Evolutionary conservation across 2,329 filamentous ascomycete species (phyloP).

Genomic region (Penicillium glabrum): DNA sequence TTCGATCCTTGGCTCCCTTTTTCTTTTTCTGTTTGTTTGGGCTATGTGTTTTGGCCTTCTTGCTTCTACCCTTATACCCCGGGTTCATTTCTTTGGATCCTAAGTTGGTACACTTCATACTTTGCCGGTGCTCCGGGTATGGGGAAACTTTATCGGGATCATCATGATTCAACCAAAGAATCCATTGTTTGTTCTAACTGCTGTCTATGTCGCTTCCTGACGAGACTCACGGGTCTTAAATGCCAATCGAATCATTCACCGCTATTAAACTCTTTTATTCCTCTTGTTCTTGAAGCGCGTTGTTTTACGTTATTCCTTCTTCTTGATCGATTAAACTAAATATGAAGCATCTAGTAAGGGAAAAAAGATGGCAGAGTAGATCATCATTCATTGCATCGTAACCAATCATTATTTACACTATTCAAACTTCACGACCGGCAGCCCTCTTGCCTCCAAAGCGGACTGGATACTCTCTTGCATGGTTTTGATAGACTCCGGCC

Average conservation of each 20-base stretch:
- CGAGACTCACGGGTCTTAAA: no score
- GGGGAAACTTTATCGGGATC: no score
- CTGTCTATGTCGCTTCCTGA: no score
- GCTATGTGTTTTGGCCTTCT: no score
- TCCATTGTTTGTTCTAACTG: no score
- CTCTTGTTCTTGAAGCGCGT: neutral
- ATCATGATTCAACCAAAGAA: no score
- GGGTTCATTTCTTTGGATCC: no score
- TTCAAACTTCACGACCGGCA: conserved; percentile 47
- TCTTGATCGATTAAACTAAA: neutral
- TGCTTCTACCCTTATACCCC: no score
- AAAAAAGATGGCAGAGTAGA: neutral
- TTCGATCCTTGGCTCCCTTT: neutral
- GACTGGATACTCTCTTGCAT: conserved; percentile 44
- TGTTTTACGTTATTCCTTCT: no score
- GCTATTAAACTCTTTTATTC: neutral
- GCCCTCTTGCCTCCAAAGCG: conserved; percentile 45
- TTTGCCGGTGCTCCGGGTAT: no score
- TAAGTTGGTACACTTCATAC: no score
- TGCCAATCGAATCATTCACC: no score
- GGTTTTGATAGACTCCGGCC: conserved; percentile 38
- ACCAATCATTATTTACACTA: conserved; percentile 8
- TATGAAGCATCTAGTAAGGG: neutral
- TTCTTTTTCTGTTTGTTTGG: neutral
- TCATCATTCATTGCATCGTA: conserved; percentile 11